Percentiles rank a stretch among this genome's conserved stretches.
Evolutionary conservation across 257 asterid species (phyloP).

Genomic region (Primulina tabacum): DNA sequence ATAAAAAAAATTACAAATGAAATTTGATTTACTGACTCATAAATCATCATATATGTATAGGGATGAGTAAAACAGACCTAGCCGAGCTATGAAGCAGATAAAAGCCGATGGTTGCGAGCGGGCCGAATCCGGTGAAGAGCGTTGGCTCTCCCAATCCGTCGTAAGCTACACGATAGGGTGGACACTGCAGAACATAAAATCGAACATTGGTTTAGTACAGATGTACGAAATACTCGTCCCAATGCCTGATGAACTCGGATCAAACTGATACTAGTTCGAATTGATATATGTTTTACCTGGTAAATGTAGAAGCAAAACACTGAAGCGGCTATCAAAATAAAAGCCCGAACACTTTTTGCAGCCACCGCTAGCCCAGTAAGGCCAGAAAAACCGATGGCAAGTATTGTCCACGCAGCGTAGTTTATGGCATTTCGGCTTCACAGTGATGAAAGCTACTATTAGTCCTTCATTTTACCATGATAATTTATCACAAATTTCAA

Average conservation of each 20-base stretch:
- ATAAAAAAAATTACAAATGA: background rate
- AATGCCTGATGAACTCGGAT: background rate
- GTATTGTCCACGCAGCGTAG: slow-evolving; percentile 42
- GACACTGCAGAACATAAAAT: slow-evolving; percentile 40
- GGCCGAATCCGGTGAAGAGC: slow-evolving; percentile 26
- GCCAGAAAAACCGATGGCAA: slow-evolving; percentile 45
- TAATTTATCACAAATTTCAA: background rate
- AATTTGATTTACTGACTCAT: background rate
- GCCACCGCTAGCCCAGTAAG: slow-evolving; percentile 37
- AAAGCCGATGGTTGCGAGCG: slow-evolving; percentile 27
- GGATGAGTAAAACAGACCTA: slow-evolving; percentile 24
- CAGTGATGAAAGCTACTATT: slow-evolving; percentile 1
- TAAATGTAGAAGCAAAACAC: slow-evolving; percentile 48
- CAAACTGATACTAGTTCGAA: background rate
- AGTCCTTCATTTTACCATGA: background rate
- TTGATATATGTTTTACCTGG: slow-evolving; percentile 38
- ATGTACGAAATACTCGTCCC: no score
- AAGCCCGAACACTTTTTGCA: slow-evolving; percentile 43
- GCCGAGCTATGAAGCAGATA: slow-evolving; percentile 40
- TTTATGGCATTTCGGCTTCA: slow-evolving; percentile 52
- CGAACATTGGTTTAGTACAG: background rate
- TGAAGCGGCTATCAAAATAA: slow-evolving; percentile 42
- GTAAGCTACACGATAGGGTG: slow-evolving; percentile 41
- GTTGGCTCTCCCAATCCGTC: slow-evolving; percentile 32
- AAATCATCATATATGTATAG: no score